Conservation (phyloP, 176 grass and related monocot genomes). For the Juncus effusus region DNA sequence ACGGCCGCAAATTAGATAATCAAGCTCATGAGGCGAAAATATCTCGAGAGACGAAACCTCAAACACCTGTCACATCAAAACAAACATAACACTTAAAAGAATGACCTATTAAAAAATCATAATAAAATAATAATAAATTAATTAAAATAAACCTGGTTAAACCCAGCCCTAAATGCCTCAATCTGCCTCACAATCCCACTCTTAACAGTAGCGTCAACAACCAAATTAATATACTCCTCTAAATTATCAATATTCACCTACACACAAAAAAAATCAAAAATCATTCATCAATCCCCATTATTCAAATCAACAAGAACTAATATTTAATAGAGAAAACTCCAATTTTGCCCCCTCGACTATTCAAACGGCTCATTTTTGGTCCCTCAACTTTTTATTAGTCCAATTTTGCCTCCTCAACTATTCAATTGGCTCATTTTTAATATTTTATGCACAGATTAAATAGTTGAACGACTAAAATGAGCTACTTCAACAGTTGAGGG, state of each 20-base stretch:
- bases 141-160: slow-evolving; percentile 63
- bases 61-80: slow-evolving; percentile 48
- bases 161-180: slow-evolving; percentile 73
- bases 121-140: slow-evolving; percentile 3
- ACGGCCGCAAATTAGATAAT: slow-evolving; percentile 72
- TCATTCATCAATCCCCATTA: slow-evolving; percentile 1
- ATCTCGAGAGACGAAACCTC: slow-evolving; percentile 73
- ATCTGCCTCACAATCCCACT: slow-evolving; percentile 62
- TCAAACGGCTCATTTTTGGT: too few species aligned
- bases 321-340: too few species aligned
- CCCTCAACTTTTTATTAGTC: too few species aligned
- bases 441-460: not conserved
- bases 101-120: not conserved
- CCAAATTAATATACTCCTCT: slow-evolving; percentile 76
- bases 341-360: too few species aligned
- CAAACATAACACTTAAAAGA: not conserved
- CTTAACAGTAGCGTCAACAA: slow-evolving; percentile 68
- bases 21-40: slow-evolving; percentile 82
- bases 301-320: slow-evolving; percentile 3
- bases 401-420: not conserved
- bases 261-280: slow-evolving; percentile 17
- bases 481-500: too few species aligned
- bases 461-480: not conserved
- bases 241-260: slow-evolving; percentile 77
- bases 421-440: too few species aligned